Conservation (phyloP, 257 asterid genomes). For the Solanum lycopersicoides region DNA sequence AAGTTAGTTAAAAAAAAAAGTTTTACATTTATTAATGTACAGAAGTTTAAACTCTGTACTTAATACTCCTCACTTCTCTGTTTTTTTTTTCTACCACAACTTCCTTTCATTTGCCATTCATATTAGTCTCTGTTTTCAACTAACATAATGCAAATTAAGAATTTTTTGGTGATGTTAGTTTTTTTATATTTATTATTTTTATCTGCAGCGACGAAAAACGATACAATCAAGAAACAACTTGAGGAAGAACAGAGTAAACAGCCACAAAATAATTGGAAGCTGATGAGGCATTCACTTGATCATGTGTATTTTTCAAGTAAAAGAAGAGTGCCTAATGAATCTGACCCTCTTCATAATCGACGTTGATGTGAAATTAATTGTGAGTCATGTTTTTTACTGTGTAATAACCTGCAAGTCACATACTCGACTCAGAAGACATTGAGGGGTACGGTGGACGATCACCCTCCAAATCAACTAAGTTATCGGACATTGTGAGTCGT, state of each 20-base stretch:
- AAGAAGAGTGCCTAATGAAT: conserved; percentile 36
- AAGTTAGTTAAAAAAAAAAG: background rate
- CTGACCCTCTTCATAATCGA: conserved; percentile 36
- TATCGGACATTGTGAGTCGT: background rate
- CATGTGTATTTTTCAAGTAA: conserved; percentile 13
- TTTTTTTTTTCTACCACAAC: background rate
- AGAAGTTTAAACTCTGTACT: background rate
- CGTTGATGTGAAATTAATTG: background rate
- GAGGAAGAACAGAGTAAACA: background rate
- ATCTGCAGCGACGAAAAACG: conserved; percentile 9
- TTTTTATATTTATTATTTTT: background rate
- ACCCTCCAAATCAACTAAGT: background rate
- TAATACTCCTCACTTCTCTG: background rate
- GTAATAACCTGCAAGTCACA: background rate
- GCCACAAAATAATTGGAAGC: background rate
- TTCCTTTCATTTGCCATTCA: background rate
- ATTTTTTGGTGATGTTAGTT: conserved; percentile 2
- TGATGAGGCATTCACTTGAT: conserved; percentile 6
- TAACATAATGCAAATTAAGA: conserved; percentile 5
- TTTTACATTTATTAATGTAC: background rate
- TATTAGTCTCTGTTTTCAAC: background rate
- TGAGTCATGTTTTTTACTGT: background rate
- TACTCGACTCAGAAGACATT: background rate
- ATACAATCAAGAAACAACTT: background rate
- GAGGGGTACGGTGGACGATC: background rate